Evolutionary conservation across 805 yeast genomes (phyloP), one percentile per base, ranked within the genome.

Genomic region (Nakazawaea holstii): DNA sequence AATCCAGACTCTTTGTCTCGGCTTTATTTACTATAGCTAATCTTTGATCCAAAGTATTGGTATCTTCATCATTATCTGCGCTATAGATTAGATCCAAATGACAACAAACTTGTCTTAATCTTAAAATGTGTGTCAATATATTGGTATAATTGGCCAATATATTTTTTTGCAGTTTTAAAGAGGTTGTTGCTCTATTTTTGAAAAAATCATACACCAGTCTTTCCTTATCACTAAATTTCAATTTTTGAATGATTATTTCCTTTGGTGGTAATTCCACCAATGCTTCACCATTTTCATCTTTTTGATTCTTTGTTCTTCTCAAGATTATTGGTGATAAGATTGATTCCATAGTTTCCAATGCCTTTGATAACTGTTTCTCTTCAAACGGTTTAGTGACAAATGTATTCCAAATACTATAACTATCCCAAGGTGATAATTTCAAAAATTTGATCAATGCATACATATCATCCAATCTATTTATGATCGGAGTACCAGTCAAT

Each of bases 401-500:
- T 13, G 88, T 80, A 54, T 83, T 84, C 98, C 98, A 92, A 52
- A 85, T 83, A 0, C 87, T 74, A 48, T 86, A 81, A 55, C 85
- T 84, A 35, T 82, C 72, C 97, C 97, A 92, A 1, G 98, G 98
- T 55, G 87, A 88, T n/a, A 91, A 65, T 38, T 80, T 72, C 41
- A 92, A 65, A 57, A 84, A 92, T 54, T 80, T 79, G 14, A 90
- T 77, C 42, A 90, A 64, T 6, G 95, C 83, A 59, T 77, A 91
- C 41, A 92, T 65, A 61, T 92, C 98, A 61, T 92, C 97, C 8
- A 92, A 69, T 52, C 91, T 69, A 62, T 91, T 91, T 35, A 90
- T 85, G 28, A 91, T 87, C 0, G 98, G 97, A 0, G 98, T 91
- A 7, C 98, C 98, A 0, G 97, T 89, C 41, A 92, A 68, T 3